These are phyloP conservation scores for Penicillium digitatum DNA, from an alignment of 2,329 filamentous ascomycete genomes.

Conservation along the genomic window DNA sequence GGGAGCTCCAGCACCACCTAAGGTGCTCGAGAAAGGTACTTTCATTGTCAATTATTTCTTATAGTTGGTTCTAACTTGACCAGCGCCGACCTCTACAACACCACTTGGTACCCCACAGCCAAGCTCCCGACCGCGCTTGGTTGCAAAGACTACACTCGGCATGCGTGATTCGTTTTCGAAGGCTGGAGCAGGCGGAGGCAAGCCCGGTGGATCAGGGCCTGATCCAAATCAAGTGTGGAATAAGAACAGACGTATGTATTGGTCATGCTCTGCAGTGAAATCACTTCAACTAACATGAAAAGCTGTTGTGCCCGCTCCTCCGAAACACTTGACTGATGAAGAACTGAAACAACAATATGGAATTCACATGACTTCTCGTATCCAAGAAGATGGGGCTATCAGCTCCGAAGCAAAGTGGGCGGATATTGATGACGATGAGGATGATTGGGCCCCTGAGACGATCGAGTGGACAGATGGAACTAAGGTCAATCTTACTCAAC, in stretches of 20 bases:
- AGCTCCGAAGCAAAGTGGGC: constrained; percentile 63
- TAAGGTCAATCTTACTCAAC: constrained; percentile 57
- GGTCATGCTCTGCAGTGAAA: background rate
- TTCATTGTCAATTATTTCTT: background rate
- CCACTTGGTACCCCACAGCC: constrained; percentile 41
- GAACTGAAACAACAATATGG: constrained; percentile 66
- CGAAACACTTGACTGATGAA: constrained; percentile 64
- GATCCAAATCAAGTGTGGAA: constrained; percentile 68
- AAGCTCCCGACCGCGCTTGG: constrained; percentile 56
- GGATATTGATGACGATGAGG: constrained; percentile 66
- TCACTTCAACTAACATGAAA: constrained; percentile 20
- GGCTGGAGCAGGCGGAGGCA: constrained; percentile 43
- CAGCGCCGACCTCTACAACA: constrained; percentile 38
- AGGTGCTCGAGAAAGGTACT: constrained; percentile 54
- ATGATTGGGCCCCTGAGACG: constrained; percentile 64
- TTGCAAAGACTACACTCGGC: constrained; percentile 58
- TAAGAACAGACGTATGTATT: constrained; percentile 57
- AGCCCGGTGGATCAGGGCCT: constrained; percentile 51
- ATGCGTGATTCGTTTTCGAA: constrained; percentile 51
- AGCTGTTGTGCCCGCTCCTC: constrained; percentile 54
- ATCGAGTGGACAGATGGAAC: constrained; percentile 68
- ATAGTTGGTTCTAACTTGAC: background rate
- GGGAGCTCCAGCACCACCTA: constrained; percentile 49
- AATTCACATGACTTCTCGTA: constrained; percentile 62
- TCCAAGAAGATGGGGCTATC: constrained; percentile 58